These are phyloP conservation scores for Ceratobasidium sp. DNA, from an alignment of 1,284 basidiomycete genomes.

Conservation along the genomic window DNA sequence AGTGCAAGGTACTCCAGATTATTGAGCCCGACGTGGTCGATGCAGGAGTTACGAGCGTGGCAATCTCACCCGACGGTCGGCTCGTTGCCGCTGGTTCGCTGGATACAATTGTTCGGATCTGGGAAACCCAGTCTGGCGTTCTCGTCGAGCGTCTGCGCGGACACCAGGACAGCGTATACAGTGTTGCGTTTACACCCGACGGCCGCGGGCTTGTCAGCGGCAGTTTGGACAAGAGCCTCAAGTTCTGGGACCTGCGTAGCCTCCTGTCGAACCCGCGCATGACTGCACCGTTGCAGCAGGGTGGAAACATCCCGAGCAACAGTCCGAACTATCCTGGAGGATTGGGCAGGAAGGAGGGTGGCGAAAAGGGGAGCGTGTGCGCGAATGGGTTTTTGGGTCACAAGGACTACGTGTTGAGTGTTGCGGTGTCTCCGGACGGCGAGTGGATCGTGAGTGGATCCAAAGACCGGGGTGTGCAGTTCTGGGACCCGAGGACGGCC, in stretches of 20 bases:
- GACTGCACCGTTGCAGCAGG: conserved; percentile 51
- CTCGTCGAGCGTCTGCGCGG: conserved; percentile 83
- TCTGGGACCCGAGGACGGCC: conserved; percentile 85
- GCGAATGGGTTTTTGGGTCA: conserved; percentile 87
- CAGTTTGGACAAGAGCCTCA: conserved; percentile 87
- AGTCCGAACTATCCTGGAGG: conserved; percentile 21
- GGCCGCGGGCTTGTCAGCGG: conserved; percentile 85
- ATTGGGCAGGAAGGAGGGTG: conserved; percentile 60
- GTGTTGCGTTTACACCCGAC: conserved; percentile 89
- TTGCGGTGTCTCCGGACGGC: conserved; percentile 86
- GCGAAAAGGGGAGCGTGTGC: conserved; percentile 67
- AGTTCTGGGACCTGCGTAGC: conserved; percentile 84
- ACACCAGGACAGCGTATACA: conserved; percentile 87
- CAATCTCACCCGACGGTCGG: conserved; percentile 84
- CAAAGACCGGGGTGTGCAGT: conserved; percentile 90
- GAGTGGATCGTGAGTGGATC: conserved; percentile 91
- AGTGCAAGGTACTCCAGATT: conserved; percentile 71
- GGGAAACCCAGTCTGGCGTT: conserved; percentile 81
- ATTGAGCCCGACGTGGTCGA: conserved; percentile 70
- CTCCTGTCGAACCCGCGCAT: conserved; percentile 54
- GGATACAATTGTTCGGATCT: conserved; percentile 87
- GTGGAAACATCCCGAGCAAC: conserved; percentile 46
- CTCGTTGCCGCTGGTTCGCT: conserved; percentile 87
- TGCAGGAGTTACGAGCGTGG: conserved; percentile 83
- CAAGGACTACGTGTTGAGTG: conserved; percentile 87